A percentile compares a stretch with the other conserved stretches of the same genome.
These are phyloP conservation scores for Boletus smithii DNA, from an alignment of 1,284 basidiomycete species.

Conservation along the genomic window DNA sequence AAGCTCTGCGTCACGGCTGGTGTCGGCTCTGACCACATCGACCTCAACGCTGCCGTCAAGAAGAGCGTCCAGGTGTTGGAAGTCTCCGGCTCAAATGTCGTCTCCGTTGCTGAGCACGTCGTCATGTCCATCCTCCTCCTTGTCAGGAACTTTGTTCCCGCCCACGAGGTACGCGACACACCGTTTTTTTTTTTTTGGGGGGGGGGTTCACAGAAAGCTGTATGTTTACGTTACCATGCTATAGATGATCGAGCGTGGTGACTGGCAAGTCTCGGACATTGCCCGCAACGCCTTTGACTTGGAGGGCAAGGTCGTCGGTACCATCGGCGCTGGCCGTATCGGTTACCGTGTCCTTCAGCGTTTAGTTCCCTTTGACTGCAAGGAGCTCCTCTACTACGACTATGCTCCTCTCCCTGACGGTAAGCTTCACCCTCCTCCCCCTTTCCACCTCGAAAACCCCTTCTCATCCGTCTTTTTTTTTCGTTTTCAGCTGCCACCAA, in stretches of 20 bases:
- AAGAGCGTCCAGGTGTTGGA: conserved; percentile 81
- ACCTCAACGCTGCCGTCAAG: conserved; percentile 86
- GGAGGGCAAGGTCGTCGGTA: conserved; percentile 88
- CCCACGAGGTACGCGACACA: conserved; percentile 41
- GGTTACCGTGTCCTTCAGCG: conserved; percentile 92
- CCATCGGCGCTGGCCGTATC: conserved; percentile 83
- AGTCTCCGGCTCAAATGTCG: conserved; percentile 83
- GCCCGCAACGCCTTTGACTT: conserved; percentile 83
- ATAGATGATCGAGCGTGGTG: conserved; percentile 77
- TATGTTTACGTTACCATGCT: background rate
- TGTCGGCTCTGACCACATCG: conserved; percentile 92
- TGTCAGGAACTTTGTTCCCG: conserved; percentile 67
- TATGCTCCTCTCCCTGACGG: conserved; percentile 75
- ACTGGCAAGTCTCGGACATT: conserved; percentile 83
- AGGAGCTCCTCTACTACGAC: conserved; percentile 92
- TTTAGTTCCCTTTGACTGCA: conserved; percentile 81
- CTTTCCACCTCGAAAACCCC: background rate
- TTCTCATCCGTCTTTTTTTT: background rate
- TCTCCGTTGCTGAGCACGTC: conserved; percentile 88
- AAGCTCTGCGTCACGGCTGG: conserved; percentile 93
- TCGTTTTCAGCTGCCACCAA: conserved; percentile 63
- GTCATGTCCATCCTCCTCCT: conserved; percentile 73
- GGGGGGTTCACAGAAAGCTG: conserved; percentile 1
- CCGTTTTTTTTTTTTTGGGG: background rate
- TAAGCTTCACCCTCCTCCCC: conserved; percentile 22